Base-by-base conservation (phyloP, 2,329 filamentous ascomycete genomes). In the Sclerotinia borealis region DNA sequence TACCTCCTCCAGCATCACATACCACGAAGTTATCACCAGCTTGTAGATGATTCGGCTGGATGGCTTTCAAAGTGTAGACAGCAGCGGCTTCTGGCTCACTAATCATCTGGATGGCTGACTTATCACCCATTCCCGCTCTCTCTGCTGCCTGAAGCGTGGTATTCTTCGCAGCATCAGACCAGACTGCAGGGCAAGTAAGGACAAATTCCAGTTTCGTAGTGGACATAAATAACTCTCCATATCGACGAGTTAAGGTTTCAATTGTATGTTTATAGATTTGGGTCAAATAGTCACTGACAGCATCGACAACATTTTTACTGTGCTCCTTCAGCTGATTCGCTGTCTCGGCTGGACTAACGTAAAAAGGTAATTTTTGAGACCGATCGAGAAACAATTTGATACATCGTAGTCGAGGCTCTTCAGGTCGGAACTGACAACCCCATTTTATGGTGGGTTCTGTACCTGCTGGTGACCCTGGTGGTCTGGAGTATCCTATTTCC, bases 331-430 rank as follows among this genome's bases (percentile, higher is more conserved):
- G 81, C 75, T 91, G 88, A 0, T 88, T 87, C 0, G 88, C 88
- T 54, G 89, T 92, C 74, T 93, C 90, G 29, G 91, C 81, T 9
- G 88, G 87, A 70, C 87, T 90, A 65, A 93, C 88, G 68, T 92
- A 93, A 68, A 91, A 89, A 9, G 90, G 90, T 29, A 93, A 81
- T 75, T 91, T 91, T 75, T 93, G 90, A 49, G 88, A 87, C 27
- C 89, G 85, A 74, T 93, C 90, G 41, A 93, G 85, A 72, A 93
- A 92, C 29, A 93, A 82, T 79, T 93, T 93, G 79, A 93, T 91
- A 74, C 90, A 93, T 13, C 89, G 86, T 34, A 93, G 81, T 25
- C 90, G 84, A 51, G 86, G 82, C 75, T 92, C 88, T 71, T 92
- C 88, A 1, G 90, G 89, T 71, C 86, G 87, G 80, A 92, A 91